A percentile compares a stretch with the other conserved stretches of the same genome.
These are phyloP conservation scores for Rhodamnia argentea DNA, from an alignment of 345 rosid species.

Conservation along the genomic window DNA sequence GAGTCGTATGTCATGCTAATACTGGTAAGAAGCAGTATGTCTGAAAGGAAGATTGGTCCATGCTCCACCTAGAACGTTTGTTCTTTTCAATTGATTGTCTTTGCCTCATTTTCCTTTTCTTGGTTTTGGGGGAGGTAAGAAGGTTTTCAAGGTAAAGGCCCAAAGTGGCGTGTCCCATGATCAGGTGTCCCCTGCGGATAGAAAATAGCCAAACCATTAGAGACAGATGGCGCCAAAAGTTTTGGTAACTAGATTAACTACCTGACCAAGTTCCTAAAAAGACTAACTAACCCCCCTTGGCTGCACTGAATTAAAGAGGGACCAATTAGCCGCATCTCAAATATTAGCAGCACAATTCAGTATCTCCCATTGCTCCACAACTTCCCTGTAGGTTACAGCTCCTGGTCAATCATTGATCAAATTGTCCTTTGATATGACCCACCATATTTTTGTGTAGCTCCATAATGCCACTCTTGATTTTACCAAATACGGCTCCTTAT, in stretches of 20 bases:
- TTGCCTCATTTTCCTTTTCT: neutral
- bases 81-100: neutral
- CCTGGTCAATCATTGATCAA: neutral
- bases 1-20: neutral
- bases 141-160: neutral
- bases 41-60: neutral
- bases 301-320: neutral
- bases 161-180: neutral
- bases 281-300: neutral
- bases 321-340: neutral
- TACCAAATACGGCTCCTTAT: neutral
- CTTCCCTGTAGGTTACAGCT: neutral
- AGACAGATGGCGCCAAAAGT: neutral
- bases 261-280: neutral
- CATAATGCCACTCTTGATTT: neutral
- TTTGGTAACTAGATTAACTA: neutral
- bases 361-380: neutral
- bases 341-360: neutral
- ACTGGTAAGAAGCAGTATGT: neutral
- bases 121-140: neutral
- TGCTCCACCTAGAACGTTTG: neutral
- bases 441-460: neutral
- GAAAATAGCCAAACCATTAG: neutral
- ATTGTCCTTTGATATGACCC: neutral
- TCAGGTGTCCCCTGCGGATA: neutral